Base-by-base conservation (phyloP, 495 filamentous ascomycete species). In the Penicillium antarcticum region DNA sequence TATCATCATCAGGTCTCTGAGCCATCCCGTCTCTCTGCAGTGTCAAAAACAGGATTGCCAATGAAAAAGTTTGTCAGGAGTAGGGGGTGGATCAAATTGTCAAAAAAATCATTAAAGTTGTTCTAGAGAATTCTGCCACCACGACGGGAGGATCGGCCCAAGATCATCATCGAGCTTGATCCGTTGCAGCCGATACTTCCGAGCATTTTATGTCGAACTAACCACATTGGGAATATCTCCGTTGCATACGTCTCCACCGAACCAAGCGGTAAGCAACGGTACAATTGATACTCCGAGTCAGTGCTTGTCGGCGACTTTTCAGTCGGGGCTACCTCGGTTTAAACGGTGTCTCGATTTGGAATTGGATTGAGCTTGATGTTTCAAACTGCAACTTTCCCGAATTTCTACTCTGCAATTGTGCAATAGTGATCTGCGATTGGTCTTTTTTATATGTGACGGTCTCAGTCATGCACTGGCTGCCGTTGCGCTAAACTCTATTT, bases 51-150 rank as follows among this genome's bases (percentile, higher is more conserved):
- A 12, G 16, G 31, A 17, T 6, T 26, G 33, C 44, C 45, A 47
- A 37, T 29, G 33, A 32, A 17, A 24, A 41, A 19, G 7, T 19
- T 16, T 53, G 7, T 23, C 31, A 12, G 24, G 29, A 4, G 23
- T 45, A 11, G 13, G 6, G 5, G 10, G 32, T 50, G 47, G 53
- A 42, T 51, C 36, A 14, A 19, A 24, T 14, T n/a, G 33, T 52
- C 51, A 37, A 19, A 17, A 37, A 39, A 19, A 4, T 6, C 42
- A 46, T 23, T 53, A 48, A 43, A 29, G 36, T 51, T 51, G 21
- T 56, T 56, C 48, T 37, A 56, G 49, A 52, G 37, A 52, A 48
- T 48, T 57, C 54, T 17, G 19, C 19, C n/a, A 16, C 5, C 16
- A 46, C 32, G 33, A 24, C 37, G 18, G 1, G 18, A 17, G 3